Percentiles rank a stretch among this genome's conserved stretches.
phyloP scores from a whole-genome alignment of 73 alveolate genomes.

The Tetrahymena malaccensis region DNA sequence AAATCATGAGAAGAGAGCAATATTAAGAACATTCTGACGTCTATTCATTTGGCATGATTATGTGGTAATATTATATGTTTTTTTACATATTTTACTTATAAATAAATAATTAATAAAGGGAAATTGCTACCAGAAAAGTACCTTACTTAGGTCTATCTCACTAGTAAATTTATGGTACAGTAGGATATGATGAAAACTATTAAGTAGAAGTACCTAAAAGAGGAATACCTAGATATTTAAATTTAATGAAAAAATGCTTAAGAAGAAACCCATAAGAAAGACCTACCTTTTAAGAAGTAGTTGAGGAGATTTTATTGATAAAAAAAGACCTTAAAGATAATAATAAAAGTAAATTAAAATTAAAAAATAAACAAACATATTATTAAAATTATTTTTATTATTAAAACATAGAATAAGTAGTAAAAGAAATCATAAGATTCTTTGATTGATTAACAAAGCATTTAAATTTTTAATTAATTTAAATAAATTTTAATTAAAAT shows the following conservation, averaged over 20 bases:
- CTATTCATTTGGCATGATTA: conserved; percentile 76
- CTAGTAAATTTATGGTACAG: conserved; percentile 15
- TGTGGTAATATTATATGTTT: conserved; percentile 34
- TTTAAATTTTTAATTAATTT: too few species aligned
- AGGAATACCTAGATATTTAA: conserved; percentile 12
- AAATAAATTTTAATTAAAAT: too few species aligned
- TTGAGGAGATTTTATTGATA: background rate
- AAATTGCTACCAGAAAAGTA: conserved; percentile 12
- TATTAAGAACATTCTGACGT: conserved; percentile 70
- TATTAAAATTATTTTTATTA: background rate
- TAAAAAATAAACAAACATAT: background rate
- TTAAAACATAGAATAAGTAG: conserved; percentile 9
- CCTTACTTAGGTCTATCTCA: conserved; percentile 23
- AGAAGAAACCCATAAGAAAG: conserved; percentile 28
- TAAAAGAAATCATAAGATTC: conserved; percentile 14
- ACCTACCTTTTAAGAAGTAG: conserved; percentile 23
- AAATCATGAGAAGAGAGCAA: conserved; percentile 68
- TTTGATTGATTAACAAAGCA: background rate
- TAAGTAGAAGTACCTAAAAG: conserved; percentile 26
- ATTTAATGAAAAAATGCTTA: conserved; percentile 9
- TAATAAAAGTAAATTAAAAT: background rate
- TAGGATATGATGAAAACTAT: conserved; percentile 14
- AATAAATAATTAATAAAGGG: background rate
- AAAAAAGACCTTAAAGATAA: background rate
- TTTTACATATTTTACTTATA: background rate